These are phyloP conservation scores for Ceratobasidium sp. DNA, from an alignment of 1,284 basidiomycete species.

Conservation along the genomic window DNA sequence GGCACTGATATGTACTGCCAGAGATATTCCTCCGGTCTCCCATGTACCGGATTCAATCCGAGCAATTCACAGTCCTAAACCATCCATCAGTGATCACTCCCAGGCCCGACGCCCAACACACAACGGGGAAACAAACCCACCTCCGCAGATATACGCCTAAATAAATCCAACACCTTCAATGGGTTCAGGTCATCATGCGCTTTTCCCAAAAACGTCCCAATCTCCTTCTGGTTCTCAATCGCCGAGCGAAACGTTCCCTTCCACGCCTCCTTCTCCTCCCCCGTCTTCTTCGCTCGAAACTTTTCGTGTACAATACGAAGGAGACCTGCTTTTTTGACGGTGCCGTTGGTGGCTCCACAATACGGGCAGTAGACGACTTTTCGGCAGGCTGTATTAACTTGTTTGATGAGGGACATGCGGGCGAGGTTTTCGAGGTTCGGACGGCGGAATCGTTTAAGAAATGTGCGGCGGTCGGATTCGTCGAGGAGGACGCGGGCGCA, in stretches of 20 bases:
- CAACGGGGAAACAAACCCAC: conserved; percentile 57
- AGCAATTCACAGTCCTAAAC: conserved; percentile 91
- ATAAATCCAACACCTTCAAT: conserved; percentile 91
- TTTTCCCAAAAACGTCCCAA: conserved; percentile 87
- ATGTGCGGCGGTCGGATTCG: conserved; percentile 85
- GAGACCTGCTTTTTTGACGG: conserved; percentile 92
- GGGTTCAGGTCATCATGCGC: conserved; percentile 97
- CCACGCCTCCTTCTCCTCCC: conserved; percentile 89
- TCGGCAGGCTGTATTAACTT: conserved; percentile 88
- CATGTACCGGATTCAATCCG: conserved; percentile 88
- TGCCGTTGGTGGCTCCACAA: conserved; percentile 92
- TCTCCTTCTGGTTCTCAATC: conserved; percentile 87
- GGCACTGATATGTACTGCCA: conserved; percentile 99
- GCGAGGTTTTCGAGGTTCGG: conserved; percentile 95
- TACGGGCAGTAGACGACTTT: conserved; percentile 94
- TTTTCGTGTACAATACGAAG: conserved; percentile 98
- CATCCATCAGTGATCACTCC: background rate
- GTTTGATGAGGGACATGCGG: conserved; percentile 85
- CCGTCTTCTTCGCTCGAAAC: conserved; percentile 94
- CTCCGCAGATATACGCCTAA: conserved; percentile 92
- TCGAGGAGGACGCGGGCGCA: conserved; percentile 95
- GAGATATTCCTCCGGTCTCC: conserved; percentile 96
- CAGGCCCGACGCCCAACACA: conserved; percentile 29
- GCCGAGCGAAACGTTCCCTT: conserved; percentile 86
- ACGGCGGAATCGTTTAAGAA: conserved; percentile 88